These are phyloP conservation scores for Pseudogymnoascus destructans DNA, from an alignment of 2,329 filamentous ascomycete species.

Conservation along the genomic window DNA sequence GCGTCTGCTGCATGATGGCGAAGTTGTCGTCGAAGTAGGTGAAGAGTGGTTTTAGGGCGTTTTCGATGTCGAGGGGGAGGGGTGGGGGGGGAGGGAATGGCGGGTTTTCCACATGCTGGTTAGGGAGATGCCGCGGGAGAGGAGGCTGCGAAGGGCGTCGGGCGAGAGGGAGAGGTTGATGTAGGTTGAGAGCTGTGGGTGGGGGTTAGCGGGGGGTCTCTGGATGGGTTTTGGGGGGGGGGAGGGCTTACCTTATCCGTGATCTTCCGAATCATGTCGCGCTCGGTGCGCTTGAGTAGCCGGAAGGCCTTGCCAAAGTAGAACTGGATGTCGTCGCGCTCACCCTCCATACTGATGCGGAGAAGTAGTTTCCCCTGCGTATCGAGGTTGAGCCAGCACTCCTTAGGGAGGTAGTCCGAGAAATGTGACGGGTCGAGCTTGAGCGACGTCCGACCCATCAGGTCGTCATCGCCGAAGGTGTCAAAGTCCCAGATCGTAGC, in stretches of 20 bases:
- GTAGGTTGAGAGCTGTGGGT: constrained; percentile 73
- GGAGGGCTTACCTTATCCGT: constrained; percentile 72
- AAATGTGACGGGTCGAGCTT: constrained; percentile 98
- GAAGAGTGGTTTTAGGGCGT: constrained; percentile 72
- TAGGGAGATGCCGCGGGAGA: constrained; percentile 58
- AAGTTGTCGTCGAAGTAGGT: constrained; percentile 98
- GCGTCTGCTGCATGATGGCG: constrained; percentile 93
- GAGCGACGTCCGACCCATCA: constrained; percentile 88
- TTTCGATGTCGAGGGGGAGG: constrained; percentile 62
- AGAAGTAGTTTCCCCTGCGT: constrained; percentile 84
- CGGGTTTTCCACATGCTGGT: constrained; percentile 56
- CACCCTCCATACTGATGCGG: constrained; percentile 95
- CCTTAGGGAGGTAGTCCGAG: constrained; percentile 84
- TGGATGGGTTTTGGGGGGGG: too few species aligned
- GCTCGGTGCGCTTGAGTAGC: constrained; percentile 84
- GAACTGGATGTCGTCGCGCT: constrained; percentile 96
- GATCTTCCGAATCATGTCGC: constrained; percentile 96
- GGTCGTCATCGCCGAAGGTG: constrained; percentile 92
- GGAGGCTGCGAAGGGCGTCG: constrained; percentile 61
- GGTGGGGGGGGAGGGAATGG: constrained; percentile 40
- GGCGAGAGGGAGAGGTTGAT: constrained; percentile 82
- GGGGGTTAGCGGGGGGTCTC: constrained; percentile 10
- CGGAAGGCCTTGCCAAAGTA: constrained; percentile 97
- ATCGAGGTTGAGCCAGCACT: constrained; percentile 96
- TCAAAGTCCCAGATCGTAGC: constrained; percentile 98